Evolutionary conservation across 805 yeast species (phyloP).

Genomic region (Metschnikowia sp.): DNA sequence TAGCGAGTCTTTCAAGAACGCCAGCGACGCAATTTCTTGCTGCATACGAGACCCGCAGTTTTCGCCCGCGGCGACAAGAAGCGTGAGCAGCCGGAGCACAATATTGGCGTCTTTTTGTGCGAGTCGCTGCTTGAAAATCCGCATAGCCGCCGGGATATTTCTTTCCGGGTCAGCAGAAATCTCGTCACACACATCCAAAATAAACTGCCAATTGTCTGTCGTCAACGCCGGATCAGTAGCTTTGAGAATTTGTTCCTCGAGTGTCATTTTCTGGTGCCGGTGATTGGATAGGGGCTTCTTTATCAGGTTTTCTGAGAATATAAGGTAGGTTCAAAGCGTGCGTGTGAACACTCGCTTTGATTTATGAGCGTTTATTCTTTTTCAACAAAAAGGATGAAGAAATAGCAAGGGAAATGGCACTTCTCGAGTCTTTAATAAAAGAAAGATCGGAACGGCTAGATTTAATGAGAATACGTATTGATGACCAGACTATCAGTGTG

Average conservation of each 20-base stretch:
- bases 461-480: no score
- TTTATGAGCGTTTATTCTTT: no score
- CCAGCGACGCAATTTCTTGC: conserved; percentile 40
- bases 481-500: no score
- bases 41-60: conserved; percentile 45
- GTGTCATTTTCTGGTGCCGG: background rate
- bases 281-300: background rate
- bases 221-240: conserved; percentile 44
- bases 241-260: conserved; percentile 25
- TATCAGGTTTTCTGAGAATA: background rate
- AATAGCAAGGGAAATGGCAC: no score
- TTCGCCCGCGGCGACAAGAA: conserved; percentile 39
- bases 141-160: conserved; percentile 32
- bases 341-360: no score
- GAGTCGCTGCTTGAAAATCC: conserved; percentile 23
- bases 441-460: no score
- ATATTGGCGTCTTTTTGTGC: conserved; percentile 38
- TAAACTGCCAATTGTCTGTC: conserved; percentile 42
- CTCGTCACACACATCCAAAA: conserved; percentile 40
- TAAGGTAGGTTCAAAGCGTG: background rate
- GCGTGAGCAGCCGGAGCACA: conserved; percentile 34
- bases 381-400: no score
- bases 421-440: no score
- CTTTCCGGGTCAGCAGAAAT: conserved; percentile 37
- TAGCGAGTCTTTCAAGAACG: conserved; percentile 33